phyloP scores from a whole-genome alignment of 306 rosid genomes.

The Benincasa hispida region DNA sequence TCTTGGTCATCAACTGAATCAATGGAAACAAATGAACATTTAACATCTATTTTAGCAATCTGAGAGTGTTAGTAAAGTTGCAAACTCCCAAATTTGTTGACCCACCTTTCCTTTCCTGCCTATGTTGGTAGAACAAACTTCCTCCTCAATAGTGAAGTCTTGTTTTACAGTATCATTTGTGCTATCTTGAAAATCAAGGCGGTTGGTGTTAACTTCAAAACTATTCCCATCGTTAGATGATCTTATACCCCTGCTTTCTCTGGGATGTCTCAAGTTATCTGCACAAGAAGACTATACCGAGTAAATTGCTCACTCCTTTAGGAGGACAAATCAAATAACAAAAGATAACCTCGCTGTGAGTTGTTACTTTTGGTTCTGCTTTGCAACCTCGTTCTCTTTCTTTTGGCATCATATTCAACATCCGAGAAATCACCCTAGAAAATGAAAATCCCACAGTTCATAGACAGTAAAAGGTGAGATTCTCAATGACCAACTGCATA shows the following conservation, averaged over 20 bases:
- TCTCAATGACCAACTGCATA: neutral
- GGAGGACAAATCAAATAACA: neutral
- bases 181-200: slow-evolving; percentile 7
- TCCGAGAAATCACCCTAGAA: slow-evolving; percentile 66
- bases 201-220: slow-evolving; percentile 9
- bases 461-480: neutral
- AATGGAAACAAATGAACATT: slow-evolving; percentile 8
- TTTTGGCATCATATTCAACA: slow-evolving; percentile 26
- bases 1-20: slow-evolving; percentile 34
- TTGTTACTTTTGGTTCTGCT: neutral
- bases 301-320: slow-evolving; percentile 1
- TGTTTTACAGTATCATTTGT: slow-evolving; percentile 3
- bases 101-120: slow-evolving; percentile 47
- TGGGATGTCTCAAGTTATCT: slow-evolving; percentile 26
- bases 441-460: neutral
- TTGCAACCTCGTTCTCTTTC: slow-evolving; percentile 34
- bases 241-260: slow-evolving; percentile 19
- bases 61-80: slow-evolving; percentile 10
- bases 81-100: neutral
- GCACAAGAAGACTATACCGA: slow-evolving; percentile 12
- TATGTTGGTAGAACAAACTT: slow-evolving; percentile 17
- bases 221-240: slow-evolving; percentile 20
- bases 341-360: slow-evolving; percentile 16
- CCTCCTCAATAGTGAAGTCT: slow-evolving; percentile 13
- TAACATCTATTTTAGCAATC: neutral